A percentile compares a stretch with the other conserved stretches of the same genome.
These are phyloP conservation scores for Ceratobasidium sp. DNA, from an alignment of 1,284 basidiomycete genomes.

Conservation along the genomic window DNA sequence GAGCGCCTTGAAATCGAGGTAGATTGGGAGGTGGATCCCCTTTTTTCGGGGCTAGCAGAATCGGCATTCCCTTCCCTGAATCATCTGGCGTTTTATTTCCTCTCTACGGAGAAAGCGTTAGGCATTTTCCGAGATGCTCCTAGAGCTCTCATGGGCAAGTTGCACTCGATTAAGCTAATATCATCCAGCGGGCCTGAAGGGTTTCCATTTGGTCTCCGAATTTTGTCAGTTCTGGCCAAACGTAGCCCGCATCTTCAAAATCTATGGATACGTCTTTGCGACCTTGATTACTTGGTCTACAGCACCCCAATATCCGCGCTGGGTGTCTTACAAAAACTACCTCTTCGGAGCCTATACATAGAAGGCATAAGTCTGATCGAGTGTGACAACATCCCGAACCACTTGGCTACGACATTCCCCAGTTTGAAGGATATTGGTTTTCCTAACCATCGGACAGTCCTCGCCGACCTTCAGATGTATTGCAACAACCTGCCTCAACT, in stretches of 20 bases:
- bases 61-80: conserved; percentile 1
- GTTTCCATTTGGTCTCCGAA: background rate
- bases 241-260: background rate
- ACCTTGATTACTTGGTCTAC: background rate
- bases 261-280: background rate
- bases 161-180: background rate
- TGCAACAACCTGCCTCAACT: background rate
- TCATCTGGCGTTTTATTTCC: background rate
- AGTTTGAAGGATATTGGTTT: background rate
- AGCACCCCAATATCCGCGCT: background rate
- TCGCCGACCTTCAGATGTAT: background rate
- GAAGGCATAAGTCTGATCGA: background rate
- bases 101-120: background rate
- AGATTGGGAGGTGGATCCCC: too few species aligned
- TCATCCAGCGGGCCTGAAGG: background rate
- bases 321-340: background rate
- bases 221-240: background rate
- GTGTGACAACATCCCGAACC: background rate
- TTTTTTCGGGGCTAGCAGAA: background rate
- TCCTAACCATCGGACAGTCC: background rate
- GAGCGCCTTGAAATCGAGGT: background rate
- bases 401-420: background rate
- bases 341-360: background rate
- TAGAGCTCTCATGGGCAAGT: background rate
- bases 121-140: background rate